phyloP scores from a whole-genome alignment of 345 rosid genomes.

The Firmiana major region DNA sequence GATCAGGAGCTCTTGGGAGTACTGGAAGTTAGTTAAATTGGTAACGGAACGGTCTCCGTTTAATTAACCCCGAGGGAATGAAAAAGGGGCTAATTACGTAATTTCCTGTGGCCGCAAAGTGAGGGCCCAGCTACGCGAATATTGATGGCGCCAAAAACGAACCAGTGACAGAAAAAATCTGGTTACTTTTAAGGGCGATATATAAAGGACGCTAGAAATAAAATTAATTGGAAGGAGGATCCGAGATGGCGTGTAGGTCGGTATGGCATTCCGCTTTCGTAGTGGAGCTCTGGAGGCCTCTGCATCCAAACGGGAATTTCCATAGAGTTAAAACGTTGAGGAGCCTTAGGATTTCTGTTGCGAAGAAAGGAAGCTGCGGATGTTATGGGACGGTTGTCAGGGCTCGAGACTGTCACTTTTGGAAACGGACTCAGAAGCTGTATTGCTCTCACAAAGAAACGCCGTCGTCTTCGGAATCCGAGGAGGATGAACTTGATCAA shows the following conservation, averaged over 20 bases:
- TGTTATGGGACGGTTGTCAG: background rate
- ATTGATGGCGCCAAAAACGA: background rate
- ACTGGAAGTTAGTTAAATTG: no score
- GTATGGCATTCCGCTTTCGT: constrained; percentile 50
- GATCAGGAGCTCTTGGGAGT: no score
- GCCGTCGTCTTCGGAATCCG: constrained; percentile 4
- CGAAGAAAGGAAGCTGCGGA: constrained; percentile 11
- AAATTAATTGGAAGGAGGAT: background rate
- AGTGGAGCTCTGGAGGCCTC: constrained; percentile 49
- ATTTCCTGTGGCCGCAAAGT: background rate
- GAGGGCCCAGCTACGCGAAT: background rate
- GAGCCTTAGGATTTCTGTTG: background rate
- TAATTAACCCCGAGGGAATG: background rate
- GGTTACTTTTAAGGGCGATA: background rate
- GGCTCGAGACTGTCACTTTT: constrained; percentile 10
- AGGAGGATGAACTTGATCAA: constrained; percentile 33
- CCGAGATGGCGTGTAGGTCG: constrained; percentile 70
- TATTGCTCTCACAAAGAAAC: constrained; percentile 28
- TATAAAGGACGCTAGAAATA: constrained; percentile 13
- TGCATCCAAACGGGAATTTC: constrained; percentile 31
- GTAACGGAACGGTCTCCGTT: no score
- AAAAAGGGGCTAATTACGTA: background rate
- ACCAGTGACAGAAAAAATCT: constrained; percentile 3
- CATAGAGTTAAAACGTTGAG: background rate
- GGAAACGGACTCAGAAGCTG: background rate